Percentiles rank a stretch among this genome's conserved stretches.
Evolutionary conservation across 2,329 filamentous ascomycete genomes (phyloP).

Genomic region (Trichoderma simmonsii): DNA sequence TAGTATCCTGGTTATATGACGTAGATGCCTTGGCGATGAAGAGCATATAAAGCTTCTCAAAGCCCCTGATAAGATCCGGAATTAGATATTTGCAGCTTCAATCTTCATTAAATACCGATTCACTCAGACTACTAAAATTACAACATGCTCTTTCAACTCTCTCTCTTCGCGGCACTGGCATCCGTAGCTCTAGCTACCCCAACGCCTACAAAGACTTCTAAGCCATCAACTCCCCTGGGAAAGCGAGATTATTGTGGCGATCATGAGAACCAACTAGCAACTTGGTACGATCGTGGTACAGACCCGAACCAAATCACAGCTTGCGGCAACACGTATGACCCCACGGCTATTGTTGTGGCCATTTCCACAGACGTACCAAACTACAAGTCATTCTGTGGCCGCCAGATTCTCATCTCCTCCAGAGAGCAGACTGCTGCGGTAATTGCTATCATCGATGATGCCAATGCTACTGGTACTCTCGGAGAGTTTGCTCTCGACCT

Average conservation of each 20-base stretch:
- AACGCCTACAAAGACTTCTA: neutral
- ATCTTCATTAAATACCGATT: neutral
- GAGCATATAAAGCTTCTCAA: neutral
- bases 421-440: neutral
- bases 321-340: neutral
- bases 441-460: neutral
- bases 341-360: neutral
- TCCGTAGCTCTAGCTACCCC: neutral
- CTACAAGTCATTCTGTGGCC: neutral
- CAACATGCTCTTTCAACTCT: neutral
- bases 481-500: neutral
- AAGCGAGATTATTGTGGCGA: neutral
- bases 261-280: neutral
- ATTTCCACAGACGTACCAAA: conserved; percentile 1
- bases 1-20: neutral
- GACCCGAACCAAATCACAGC: conserved; percentile 5
- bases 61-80: neutral
- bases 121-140: neutral
- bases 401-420: neutral
- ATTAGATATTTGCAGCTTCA: too few relatives aligned
- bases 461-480: neutral
- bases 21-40: neutral
- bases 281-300: neutral
- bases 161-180: neutral
- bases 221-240: neutral